Conservation (phyloP, 495 filamentous ascomycete genomes). For the Penicillium soppii region DNA sequence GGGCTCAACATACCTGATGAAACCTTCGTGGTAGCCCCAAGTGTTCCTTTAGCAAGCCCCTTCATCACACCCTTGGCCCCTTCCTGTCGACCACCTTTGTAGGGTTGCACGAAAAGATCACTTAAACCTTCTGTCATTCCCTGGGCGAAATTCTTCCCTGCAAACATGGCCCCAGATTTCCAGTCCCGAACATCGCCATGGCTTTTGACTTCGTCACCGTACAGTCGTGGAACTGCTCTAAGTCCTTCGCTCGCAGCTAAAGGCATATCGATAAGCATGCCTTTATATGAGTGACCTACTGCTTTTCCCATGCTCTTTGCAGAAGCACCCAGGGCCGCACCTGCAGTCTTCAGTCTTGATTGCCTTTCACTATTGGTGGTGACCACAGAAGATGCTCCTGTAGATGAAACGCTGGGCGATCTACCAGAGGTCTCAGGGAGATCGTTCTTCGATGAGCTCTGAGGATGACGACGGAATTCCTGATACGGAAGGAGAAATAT, state of each 20-base stretch:
- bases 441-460: background rate
- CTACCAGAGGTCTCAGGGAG: background rate
- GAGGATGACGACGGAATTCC: conserved; percentile 18
- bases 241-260: conserved; percentile 76
- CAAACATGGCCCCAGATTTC: conserved; percentile 33
- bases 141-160: conserved; percentile 58
- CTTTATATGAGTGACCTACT: conserved; percentile 29
- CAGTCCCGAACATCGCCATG: conserved; percentile 34
- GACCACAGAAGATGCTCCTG: background rate
- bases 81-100: conserved; percentile 57
- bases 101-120: conserved; percentile 64
- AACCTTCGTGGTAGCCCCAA: conserved; percentile 67
- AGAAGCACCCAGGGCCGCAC: conserved; percentile 22
- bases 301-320: conserved; percentile 34
- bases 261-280: conserved; percentile 59
- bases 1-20: conserved; percentile 21
- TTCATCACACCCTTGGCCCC: conserved; percentile 59
- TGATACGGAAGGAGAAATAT: conserved; percentile 36
- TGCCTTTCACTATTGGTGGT: background rate
- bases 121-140: conserved; percentile 74
- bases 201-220: conserved; percentile 59
- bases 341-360: conserved; percentile 9
- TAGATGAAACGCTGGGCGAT: background rate
- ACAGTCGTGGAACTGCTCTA: conserved; percentile 77
- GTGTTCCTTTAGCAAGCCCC: conserved; percentile 72